A percentile compares a stretch with the other conserved stretches of the same genome.
These are phyloP conservation scores for Plectosphaerella cucumerina DNA, from an alignment of 2,329 filamentous ascomycete species.

Conservation along the genomic window DNA sequence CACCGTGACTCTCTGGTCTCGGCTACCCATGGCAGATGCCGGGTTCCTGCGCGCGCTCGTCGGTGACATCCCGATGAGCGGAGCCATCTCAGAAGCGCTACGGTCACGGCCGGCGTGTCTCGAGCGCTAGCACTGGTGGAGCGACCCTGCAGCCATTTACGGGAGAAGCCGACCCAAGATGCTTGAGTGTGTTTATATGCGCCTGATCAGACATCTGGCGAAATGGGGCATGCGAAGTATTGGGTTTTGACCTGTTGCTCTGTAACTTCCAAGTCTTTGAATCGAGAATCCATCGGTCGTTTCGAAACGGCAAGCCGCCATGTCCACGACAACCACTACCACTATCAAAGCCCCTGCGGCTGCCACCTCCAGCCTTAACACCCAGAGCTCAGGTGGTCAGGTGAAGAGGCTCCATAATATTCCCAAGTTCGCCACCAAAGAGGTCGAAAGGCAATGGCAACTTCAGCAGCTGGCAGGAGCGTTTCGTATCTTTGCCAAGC, in stretches of 20 bases:
- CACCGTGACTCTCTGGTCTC: no score
- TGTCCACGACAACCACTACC: constrained; percentile 7
- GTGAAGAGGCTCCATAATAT: constrained; percentile 12
- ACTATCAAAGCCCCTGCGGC: not conserved
- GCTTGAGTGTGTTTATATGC: not conserved
- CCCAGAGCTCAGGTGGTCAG: constrained; percentile 2
- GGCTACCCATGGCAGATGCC: no score
- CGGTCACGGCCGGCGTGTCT: not conserved
- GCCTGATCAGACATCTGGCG: not conserved
- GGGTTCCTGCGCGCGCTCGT: no score
- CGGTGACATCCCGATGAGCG: no score
- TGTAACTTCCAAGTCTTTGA: not conserved
- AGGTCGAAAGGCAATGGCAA: constrained; percentile 27
- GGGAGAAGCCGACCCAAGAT: not conserved
- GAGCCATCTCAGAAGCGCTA: not conserved
- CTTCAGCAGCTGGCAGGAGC: constrained; percentile 39
- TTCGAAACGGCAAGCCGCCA: constrained; percentile 3
- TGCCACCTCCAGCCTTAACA: not conserved
- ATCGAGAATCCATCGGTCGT: not conserved
- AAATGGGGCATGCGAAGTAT: not conserved
- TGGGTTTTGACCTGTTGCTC: not conserved
- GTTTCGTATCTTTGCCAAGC: constrained; percentile 42
- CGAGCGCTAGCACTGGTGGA: not conserved
- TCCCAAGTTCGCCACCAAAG: constrained; percentile 7
- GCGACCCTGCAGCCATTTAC: not conserved